Evolutionary conservation across 2,329 filamentous ascomycete genomes (phyloP).

Genomic region (Pyrenophora teres): DNA sequence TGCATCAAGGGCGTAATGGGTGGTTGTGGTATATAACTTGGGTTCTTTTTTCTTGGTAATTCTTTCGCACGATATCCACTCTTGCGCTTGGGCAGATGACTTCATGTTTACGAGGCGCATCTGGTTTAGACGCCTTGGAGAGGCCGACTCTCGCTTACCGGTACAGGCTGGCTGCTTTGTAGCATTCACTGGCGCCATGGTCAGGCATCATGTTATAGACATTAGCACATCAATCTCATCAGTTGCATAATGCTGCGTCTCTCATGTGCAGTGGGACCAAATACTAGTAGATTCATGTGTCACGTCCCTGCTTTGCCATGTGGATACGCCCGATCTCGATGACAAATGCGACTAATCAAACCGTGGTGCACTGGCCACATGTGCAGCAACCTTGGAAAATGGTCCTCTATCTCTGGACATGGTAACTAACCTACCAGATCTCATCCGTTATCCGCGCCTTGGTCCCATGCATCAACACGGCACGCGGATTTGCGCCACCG

Average conservation of each 20-base stretch:
- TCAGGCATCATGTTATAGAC: constrained; percentile 2
- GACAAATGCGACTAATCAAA: neutral
- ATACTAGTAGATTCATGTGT: too few species aligned
- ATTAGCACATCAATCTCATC: neutral
- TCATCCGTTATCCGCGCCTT: neutral
- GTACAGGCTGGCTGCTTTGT: constrained; percentile 1
- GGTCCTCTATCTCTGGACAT: neutral
- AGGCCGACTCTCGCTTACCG: constrained; percentile 1
- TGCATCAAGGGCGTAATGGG: too few species aligned
- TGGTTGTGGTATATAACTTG: neutral
- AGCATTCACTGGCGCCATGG: neutral
- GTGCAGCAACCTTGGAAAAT: neutral
- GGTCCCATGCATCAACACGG: constrained; percentile 5
- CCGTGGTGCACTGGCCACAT: neutral
- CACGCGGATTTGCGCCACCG: constrained; percentile 5
- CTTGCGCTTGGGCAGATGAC: constrained; percentile 3
- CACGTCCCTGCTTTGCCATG: too few species aligned
- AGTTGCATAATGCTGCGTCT: neutral
- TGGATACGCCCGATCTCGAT: too few species aligned
- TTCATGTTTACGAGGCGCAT: constrained; percentile 3
- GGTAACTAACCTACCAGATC: neutral
- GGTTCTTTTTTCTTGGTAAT: neutral
- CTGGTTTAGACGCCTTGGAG: constrained; percentile 2
- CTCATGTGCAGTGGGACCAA: neutral
- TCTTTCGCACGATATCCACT: constrained; percentile 15